Base-by-base conservation (phyloP, 2,329 filamentous ascomycete species). In the Dactylellina drechsleri region DNA sequence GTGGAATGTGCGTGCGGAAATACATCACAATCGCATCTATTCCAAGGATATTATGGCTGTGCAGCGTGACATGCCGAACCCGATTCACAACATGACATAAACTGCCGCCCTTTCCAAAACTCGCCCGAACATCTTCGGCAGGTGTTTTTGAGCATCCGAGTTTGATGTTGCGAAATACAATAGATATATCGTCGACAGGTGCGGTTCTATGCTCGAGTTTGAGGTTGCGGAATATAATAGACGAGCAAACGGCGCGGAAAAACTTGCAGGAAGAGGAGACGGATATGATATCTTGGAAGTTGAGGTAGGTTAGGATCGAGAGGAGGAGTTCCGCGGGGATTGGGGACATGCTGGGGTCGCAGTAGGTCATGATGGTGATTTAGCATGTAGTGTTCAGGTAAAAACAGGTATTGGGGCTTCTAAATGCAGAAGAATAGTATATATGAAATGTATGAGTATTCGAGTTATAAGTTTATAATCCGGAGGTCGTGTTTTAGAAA, bases 21-120 rank as follows among this genome's bases (percentile, higher is more conserved):
- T 61, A 62, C 2, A 50, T n/a, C 13, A 70, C 41, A 10, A 70
- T 49, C 2, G 61, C 36, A 1, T 61, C 41, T 12, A 62, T n/a
- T 2, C 49, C 49, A 10, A 5, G 4, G 13, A 70, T 31, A 18
- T 56, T 20, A 23, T 54, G 20, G 4, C n/a, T 56, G 23, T 70
- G 47, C n/a, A 70, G 10, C 2, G 66, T 70, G 45, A 70, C 57
- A n/a, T 62, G 66, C 7, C 66, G 58, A 10, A 61, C 57, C 2
- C 26, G 13, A 41, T 50, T 10, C 6, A 43, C 26, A 3, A 62
- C 10, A 7, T 50, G 43, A 43, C 61, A 26, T 4, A 70, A 26
- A 31, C 26, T 26, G 6, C 50, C 50, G 4, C 28, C 13, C 13
- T 20, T n/a, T 4, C 41, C 26, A n/a, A 70, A 70, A 2, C 49